Percentiles rank a stretch among this genome's conserved stretches.
Conservation (phyloP, 352 stramenopile genomes). For the Phytophthora ramorum region DNA sequence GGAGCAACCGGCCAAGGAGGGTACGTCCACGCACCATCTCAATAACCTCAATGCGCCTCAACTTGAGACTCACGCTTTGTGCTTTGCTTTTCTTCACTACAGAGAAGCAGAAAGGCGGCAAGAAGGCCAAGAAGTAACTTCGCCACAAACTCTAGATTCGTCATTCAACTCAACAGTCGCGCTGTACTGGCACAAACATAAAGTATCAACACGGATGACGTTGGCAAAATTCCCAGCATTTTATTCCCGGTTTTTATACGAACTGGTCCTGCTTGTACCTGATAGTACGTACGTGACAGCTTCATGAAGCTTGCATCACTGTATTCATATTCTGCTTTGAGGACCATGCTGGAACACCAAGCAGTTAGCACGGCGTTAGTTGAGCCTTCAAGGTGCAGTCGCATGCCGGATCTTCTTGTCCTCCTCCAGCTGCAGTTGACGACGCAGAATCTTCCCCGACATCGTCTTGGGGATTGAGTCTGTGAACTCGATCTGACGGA, state of each 20-base stretch:
- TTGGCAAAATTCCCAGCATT: neutral
- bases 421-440: conserved; percentile 63
- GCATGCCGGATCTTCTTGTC: conserved; percentile 32
- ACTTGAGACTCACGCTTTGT: conserved; percentile 1
- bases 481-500: conserved; percentile 87
- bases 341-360: neutral
- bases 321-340: neutral
- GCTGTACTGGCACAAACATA: conserved; percentile 4
- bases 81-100: neutral
- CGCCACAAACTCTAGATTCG: neutral
- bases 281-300: no score
- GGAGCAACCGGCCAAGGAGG: conserved; percentile 26
- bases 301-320: no score
- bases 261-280: no score
- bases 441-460: conserved; percentile 91
- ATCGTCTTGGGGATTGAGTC: conserved; percentile 90
- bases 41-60: neutral
- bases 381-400: conserved; percentile 10
- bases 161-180: conserved; percentile 5
- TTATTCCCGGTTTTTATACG: no score
- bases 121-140: conserved; percentile 12
- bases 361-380: no score
- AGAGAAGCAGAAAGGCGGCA: conserved; percentile 13
- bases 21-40: neutral
- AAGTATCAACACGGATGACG: conserved; percentile 8